Base-by-base conservation (phyloP, 306 rosid species). In the Sechiopsis laciniata region DNA sequence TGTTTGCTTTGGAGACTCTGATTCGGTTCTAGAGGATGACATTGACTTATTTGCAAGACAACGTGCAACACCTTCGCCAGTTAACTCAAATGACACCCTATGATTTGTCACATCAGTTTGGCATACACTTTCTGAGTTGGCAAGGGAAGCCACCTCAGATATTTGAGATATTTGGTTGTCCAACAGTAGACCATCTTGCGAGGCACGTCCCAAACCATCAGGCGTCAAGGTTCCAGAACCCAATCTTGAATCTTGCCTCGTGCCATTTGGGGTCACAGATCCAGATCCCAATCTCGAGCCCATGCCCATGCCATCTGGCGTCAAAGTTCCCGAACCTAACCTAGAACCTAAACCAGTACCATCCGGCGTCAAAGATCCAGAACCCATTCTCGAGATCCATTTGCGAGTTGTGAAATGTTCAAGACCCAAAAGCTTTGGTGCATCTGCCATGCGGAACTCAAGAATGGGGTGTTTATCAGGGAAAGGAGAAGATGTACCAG, bases 321-420 rank as follows among this genome's bases (percentile, higher is more conserved):
- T 93, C 84, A 85, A 74, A 77, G 88, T 83, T 59, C 98, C 98
- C 20, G 98, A 93, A 76, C 89, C 91, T 65, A 89, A 66, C 74
- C 97, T 84, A 12, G 95, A 91, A 58, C 86, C 87, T 32, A 80
- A 57, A 74, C 90, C 96, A 74, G 78, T 63, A 48, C 96, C 94
- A 58, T 94, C 94, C 5, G 98, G 98, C 37, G 98, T 94, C 87
- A 94, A 57, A 13, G 98, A 87, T 69, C 98, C 98, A 63, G 98
- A 94, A 64, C 95, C 96, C 54, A 89, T 51, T 78, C 96, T 86
- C 63, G 99, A 89, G 80, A 80, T 86, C 98, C 96, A 90, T 81
- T 82, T 94, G 42, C 83, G 85, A 80, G 87, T 72, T 40, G 87
- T 80, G 71, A 93, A 90, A 82, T 90, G 80, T 72, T 93, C 98